These are phyloP conservation scores for Arthroderma sp. DNA, from an alignment of 2,329 filamentous ascomycete species.

Conservation along the genomic window DNA sequence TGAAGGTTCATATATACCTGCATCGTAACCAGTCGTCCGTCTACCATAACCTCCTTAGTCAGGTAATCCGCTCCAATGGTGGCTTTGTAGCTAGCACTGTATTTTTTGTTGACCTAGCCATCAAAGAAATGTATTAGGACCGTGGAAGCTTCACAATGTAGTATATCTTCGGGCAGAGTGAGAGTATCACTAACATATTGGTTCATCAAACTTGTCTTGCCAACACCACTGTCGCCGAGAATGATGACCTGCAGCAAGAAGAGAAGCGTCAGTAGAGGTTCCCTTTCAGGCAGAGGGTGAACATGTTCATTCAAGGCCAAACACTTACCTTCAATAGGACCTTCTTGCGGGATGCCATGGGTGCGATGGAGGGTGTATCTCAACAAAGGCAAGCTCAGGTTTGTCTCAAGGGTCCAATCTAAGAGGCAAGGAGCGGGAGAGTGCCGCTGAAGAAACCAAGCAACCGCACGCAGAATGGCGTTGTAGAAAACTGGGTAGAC, in stretches of 20 bases:
- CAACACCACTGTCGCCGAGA: conserved; percentile 94
- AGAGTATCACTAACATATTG: conserved; percentile 72
- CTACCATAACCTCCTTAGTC: conserved; percentile 93
- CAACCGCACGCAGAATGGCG: background rate
- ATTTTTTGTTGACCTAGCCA: conserved; percentile 95
- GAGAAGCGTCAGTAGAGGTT: conserved; percentile 11
- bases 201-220: conserved; percentile 99
- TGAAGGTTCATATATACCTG: conserved; percentile 48
- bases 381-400: background rate
- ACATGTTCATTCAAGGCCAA: background rate
- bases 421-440: background rate
- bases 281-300: background rate
- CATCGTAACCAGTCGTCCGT: conserved; percentile 96
- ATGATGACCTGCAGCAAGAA: conserved; percentile 70
- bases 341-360: conserved; percentile 77
- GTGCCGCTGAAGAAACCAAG: background rate
- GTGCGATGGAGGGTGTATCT: background rate
- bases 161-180: background rate
- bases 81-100: conserved; percentile 98
- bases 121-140: conserved; percentile 8
- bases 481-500: background rate
- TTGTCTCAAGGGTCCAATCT: background rate
- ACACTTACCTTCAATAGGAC: conserved; percentile 66
- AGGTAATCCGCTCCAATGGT: conserved; percentile 98
- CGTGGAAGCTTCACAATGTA: background rate